Conservation (phyloP, 108 stramenopile genomes). For the Mayamaea pseudoterrestris region DNA sequence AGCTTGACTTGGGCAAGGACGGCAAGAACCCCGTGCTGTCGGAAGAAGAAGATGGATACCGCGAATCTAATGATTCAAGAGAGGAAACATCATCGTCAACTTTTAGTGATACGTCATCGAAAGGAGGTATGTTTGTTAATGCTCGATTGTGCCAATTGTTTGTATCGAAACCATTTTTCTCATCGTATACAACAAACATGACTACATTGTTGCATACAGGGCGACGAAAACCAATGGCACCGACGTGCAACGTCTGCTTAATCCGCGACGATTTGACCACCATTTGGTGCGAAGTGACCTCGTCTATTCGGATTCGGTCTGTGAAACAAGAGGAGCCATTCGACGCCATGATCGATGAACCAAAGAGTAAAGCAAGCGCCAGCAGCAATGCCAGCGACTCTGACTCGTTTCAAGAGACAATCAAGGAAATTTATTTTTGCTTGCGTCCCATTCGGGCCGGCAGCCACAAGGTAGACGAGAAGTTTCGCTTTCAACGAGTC, state of each 20-base stretch:
- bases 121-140: constrained; percentile 27
- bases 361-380: constrained; percentile 1
- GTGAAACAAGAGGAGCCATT: too few species aligned
- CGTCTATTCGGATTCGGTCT: constrained; percentile 55
- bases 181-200: constrained; percentile 7
- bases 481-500: background rate
- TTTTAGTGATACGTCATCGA: constrained; percentile 30
- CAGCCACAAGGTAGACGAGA: constrained; percentile 36
- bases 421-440: constrained; percentile 60
- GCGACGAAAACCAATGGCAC: constrained; percentile 46
- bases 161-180: background rate
- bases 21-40: constrained; percentile 46
- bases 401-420: background rate
- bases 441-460: constrained; percentile 71
- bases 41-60: constrained; percentile 68
- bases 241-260: constrained; percentile 59
- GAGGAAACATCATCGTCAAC: constrained; percentile 48
- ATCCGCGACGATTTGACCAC: constrained; percentile 68
- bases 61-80: constrained; percentile 66
- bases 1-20: too few species aligned
- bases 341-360: constrained; percentile 27
- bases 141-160: background rate
- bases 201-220: constrained; percentile 1
- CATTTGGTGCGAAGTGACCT: constrained; percentile 80
- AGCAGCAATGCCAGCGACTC: constrained; percentile 2